Base-by-base conservation (phyloP, 495 filamentous ascomycete species). In the Evernia prunastri region DNA sequence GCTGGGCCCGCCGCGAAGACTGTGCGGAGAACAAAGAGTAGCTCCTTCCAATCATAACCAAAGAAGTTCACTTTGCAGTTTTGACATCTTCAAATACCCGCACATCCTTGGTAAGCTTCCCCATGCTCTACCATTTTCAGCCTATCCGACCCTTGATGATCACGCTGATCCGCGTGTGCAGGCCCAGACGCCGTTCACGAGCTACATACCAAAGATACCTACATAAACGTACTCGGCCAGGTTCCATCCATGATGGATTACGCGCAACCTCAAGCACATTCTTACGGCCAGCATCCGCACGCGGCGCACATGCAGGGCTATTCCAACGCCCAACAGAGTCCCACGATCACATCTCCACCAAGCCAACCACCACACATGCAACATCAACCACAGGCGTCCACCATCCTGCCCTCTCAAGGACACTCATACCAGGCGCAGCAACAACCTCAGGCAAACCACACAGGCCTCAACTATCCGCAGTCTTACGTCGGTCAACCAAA, bases 261-360 rank as follows among this genome's bases (percentile, higher is more conserved):
- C 63, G 75, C 78, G 58, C 80, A 82, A 69, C 80, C 81, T 73
- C 81, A 82, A 73, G 43, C 64, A 42, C 79, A 82, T 71, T 72
- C 79, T 67, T 81, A 82, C 72, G 79, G 76, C 69, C 80, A 82
- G 74, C 80, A 82, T 64, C 76, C 80, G 17, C 81, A 83, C 68
- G 75, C 79, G 33, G 76, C 80, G 47, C 81, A 84, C 66, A 77
- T 83, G 63, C 67, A 79, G 63, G 78, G 75, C 31, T 83, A 82
- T 65, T 79, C 79, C 70, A 70, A 73, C 59, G 74, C 74, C 17
- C 75, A 80, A 35, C 79, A 74, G 40, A 78, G 80, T 40, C 78
- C 79, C 47, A 77, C 78, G 20, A 80, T 83, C 75, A 68, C 80
- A 6, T 83, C 81, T 56, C 80, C 81, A 39, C 78, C 79, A 29